Conservation (phyloP, 1,284 basidiomycete species). For the Ceratobasidium sp. region DNA sequence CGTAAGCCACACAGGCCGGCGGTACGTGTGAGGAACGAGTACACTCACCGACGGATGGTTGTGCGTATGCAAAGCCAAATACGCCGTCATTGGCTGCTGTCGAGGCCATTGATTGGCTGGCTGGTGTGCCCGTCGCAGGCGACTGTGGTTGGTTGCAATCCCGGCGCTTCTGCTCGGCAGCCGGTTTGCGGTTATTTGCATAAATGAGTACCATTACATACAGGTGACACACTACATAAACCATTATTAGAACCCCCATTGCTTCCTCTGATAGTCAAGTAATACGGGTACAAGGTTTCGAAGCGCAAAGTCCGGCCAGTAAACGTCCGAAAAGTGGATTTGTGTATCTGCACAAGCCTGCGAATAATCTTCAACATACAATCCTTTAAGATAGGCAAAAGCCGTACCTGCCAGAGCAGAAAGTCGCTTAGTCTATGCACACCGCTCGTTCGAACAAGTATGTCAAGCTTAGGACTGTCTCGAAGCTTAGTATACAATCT, state of each 20-base stretch:
- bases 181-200: background rate
- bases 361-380: slow-evolving; percentile 26
- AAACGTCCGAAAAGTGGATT: slow-evolving; percentile 90
- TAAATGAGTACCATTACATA: background rate
- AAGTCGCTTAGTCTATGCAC: slow-evolving; percentile 93
- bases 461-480: slow-evolving; percentile 86
- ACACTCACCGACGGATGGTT: slow-evolving; percentile 7
- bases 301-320: slow-evolving; percentile 96
- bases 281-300: slow-evolving; percentile 88
- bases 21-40: background rate
- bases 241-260: slow-evolving; percentile 66
- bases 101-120: slow-evolving; percentile 20
- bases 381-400: background rate
- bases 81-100: slow-evolving; percentile 5
- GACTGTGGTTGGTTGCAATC: slow-evolving; percentile 13
- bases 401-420: slow-evolving; percentile 90
- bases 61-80: background rate
- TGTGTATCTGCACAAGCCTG: slow-evolving; percentile 78
- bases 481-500: slow-evolving; percentile 76
- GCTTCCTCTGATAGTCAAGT: slow-evolving; percentile 84
- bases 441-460: slow-evolving; percentile 92
- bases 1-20: background rate
- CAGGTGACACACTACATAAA: too few species aligned
- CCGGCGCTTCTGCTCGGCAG: background rate
- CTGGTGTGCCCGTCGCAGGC: background rate